Percentiles rank a stretch among this genome's conserved stretches.
phyloP scores from a whole-genome alignment of 352 stramenopile species.

The Pythium folliculosum region DNA sequence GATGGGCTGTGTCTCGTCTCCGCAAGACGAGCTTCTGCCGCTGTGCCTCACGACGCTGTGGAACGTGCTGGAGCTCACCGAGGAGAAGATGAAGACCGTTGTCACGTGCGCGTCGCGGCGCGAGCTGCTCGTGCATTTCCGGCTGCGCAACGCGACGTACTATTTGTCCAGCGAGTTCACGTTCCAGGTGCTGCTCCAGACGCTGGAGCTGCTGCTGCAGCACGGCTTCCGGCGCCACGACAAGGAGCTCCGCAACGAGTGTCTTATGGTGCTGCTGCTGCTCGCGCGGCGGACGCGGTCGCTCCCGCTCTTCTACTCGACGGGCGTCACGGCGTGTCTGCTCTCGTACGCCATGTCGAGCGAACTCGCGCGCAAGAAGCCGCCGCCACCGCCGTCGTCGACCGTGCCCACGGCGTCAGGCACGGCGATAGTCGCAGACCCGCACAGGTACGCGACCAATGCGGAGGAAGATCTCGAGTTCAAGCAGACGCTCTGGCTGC shows the following conservation, averaged over 20 bases:
- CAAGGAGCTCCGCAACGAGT: conserved; percentile 81
- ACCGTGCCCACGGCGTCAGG: background rate
- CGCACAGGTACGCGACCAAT: conserved; percentile 64
- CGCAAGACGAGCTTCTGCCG: conserved; percentile 69
- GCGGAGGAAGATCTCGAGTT: conserved; percentile 81
- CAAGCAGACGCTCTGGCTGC: conserved; percentile 75
- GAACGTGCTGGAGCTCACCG: conserved; percentile 72
- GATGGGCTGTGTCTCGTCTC: conserved; percentile 49
- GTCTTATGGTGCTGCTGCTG: conserved; percentile 66
- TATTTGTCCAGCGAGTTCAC: conserved; percentile 65
- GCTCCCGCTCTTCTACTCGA: conserved; percentile 58
- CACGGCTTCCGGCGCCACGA: conserved; percentile 70
- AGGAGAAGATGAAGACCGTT: conserved; percentile 50
- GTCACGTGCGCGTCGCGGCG: conserved; percentile 48
- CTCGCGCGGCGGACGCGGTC: conserved; percentile 49
- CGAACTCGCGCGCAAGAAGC: conserved; percentile 36
- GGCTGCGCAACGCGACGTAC: conserved; percentile 61
- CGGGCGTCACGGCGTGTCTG: conserved; percentile 57
- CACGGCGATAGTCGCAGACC: conserved; percentile 49
- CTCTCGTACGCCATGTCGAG: conserved; percentile 64
- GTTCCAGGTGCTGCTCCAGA: conserved; percentile 57
- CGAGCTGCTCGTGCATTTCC: conserved; percentile 61
- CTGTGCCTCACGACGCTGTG: conserved; percentile 74
- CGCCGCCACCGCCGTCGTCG: background rate
- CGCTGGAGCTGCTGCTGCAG: conserved; percentile 55